Base-by-base conservation (phyloP, 768 basidiomycete genomes). In the Roridomyces roridus region DNA sequence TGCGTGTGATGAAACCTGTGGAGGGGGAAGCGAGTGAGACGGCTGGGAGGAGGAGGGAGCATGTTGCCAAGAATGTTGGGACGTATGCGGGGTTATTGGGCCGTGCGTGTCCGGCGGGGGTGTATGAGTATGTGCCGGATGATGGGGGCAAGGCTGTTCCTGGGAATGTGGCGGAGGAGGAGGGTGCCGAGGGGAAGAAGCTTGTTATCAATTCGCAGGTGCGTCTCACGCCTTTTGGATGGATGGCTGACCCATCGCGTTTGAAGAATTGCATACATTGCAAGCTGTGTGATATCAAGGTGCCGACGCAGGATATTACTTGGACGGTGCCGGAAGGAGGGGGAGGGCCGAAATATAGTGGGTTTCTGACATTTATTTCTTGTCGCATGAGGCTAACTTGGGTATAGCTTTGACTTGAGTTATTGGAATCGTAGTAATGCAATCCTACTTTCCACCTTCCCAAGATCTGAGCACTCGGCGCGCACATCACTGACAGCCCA, bases 301-400 rank as follows among this genome's bases (percentile, higher is more conserved):
- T 91, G 5, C 96, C 96, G 4, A 94, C 94, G 2, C 93, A 97
- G 69, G 96, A 98, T 71, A 97, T 99, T 64, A 92, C 89, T 15
- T 98, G 96, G 96, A 89, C 87, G 5, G 94, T 97, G 0, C 97
- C 97, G 0, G 95, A 98, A 74, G 96, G 96, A 11, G 91, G 94
- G 12, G 96, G 96, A 28, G 96, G 96, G 47, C 96, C 96, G 35
- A 96, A 96, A 72, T 98, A 97, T 69, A 91, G 95, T 96, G 56
- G 63, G 81, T 74, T 18, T 46, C 11, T n/a, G n/a, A n/a, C 36
- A 36, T 10, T 34, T 3, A 34, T 34, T 11, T 15, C 31, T 11
- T 8, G 10, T 10, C 9, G 34, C 2, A 12, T 17, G 21, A 5
- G 8, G 48, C 48, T 50, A 9, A 50, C 11, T 14, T 6, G 35